Conservation (phyloP, 805 yeast species). For the Pichia membranifaciens region DNA sequence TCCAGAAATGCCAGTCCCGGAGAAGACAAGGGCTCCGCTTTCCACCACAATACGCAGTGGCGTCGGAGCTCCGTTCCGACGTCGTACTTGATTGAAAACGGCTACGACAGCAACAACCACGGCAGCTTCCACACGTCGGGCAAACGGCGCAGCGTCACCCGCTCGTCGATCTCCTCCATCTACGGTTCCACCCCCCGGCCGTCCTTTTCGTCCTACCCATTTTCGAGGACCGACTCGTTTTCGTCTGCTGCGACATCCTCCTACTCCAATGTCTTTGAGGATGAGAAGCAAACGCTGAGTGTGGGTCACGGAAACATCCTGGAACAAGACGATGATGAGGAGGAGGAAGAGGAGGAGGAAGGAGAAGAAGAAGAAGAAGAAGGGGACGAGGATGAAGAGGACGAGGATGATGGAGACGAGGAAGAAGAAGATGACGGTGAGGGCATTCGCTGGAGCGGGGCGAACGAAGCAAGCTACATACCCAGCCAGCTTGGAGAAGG, state of each 20-base stretch:
- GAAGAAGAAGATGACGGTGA: slow-evolving; percentile 1
- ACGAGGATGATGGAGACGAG: neutral
- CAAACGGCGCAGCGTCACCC: slow-evolving; percentile 3
- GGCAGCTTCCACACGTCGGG: neutral
- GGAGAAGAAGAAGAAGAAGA: slow-evolving; percentile 1
- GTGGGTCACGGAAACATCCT: neutral
- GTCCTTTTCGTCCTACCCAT: too few relatives aligned
- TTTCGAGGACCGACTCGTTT: neutral
- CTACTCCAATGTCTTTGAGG: neutral
- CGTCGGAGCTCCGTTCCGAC: too few relatives aligned
- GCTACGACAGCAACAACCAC: neutral
- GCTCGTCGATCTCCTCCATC: slow-evolving; percentile 18
- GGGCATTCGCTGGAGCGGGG: neutral
- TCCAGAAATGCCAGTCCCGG: neutral
- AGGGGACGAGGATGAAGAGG: neutral
- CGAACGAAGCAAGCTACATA: too few relatives aligned
- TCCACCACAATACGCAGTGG: too few relatives aligned
- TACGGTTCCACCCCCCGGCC: slow-evolving; percentile 11
- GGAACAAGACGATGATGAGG: neutral
- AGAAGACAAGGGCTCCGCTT: too few relatives aligned
- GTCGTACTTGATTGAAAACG: too few relatives aligned
- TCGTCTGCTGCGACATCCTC: neutral
- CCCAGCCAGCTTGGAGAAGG: neutral
- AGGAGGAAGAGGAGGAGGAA: neutral
- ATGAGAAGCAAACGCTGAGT: neutral